Evolutionary conservation across 352 stramenopile genomes (phyloP), one percentile per base, ranked within the genome.

Genomic region (Pythium phragmitis): DNA sequence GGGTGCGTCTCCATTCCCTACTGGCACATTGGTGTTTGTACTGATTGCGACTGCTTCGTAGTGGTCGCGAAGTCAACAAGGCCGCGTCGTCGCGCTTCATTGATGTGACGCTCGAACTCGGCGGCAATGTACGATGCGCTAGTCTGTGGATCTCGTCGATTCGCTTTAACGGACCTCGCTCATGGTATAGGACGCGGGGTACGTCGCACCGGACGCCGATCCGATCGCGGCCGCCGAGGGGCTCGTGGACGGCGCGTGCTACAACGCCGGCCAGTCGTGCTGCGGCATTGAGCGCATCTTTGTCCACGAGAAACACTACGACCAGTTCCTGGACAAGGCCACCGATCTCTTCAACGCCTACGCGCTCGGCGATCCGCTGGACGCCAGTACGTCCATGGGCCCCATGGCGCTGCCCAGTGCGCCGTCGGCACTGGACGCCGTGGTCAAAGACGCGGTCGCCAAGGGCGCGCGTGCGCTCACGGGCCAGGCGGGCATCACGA

Each of bases 251-350:
- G 84, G 85, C 34, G 85, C 79, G 56, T 89, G 87, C 71, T 94
- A 90, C 70, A 94, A 94, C 65, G 80, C 85, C 4, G 87, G 87
- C 19, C 87, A 96, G 73, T 92, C 83, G 36, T 94, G 87, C 73
- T 93, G 85, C 60, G 82, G 75, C 56, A 75, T 92, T 49, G 87
- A 96, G 70, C 76, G 87, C 45, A 88, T 93, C 58, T 96, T 92
- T 61, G 87, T 96, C 37, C 85, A 96, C 59, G 79, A 87, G 52
- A 70, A 67, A 48, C 83, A 92, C 59, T 92, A 93, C 68, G 80
- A 96, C 64, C 60, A 75, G 58, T 96, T 96, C 47, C 52, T 93
- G 45, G 79, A 83, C 17, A 81, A 79, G 45, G 82, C 80, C 7
- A 79, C 77, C 46, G 76, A 69, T 12, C 75, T 91, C 42, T 86